These are phyloP conservation scores for Calonectria pseudoreteaudii DNA, from an alignment of 2,329 filamentous ascomycete species.

Conservation along the genomic window DNA sequence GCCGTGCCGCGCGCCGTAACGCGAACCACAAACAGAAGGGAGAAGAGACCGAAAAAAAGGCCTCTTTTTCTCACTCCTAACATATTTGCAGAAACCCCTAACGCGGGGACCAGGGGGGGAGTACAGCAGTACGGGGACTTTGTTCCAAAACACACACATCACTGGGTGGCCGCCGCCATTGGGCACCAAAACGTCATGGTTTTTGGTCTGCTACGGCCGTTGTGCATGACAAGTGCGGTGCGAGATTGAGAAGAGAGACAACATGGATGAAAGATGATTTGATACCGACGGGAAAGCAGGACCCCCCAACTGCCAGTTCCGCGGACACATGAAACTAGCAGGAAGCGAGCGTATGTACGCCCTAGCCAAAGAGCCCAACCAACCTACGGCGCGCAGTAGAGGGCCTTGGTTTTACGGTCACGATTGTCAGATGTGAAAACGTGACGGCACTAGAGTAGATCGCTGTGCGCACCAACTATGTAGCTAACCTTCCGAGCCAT, in stretches of 20 bases:
- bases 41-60: background rate
- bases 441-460: background rate
- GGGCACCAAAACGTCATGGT: conserved; percentile 10
- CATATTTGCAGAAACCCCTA: background rate
- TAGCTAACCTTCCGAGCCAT: conserved; percentile 1
- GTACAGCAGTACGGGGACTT: background rate
- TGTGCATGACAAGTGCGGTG: background rate
- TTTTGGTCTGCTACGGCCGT: background rate
- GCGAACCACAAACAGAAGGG: background rate
- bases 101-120: background rate
- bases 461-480: background rate
- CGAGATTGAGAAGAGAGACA: conserved; percentile 1
- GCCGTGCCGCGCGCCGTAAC: conserved; percentile 15
- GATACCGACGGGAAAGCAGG: background rate
- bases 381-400: background rate
- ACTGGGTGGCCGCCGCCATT: conserved; percentile 7
- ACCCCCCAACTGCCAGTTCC: background rate
- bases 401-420: background rate
- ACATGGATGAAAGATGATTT: conserved; percentile 9
- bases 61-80: background rate
- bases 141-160: background rate
- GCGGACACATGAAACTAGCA: background rate
- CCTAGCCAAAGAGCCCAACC: background rate
- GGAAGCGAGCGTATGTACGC: background rate
- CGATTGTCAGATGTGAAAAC: background rate